Evolutionary conservation across 805 yeast genomes (phyloP).

Genomic region (Kluyveromyces siamensis): DNA sequence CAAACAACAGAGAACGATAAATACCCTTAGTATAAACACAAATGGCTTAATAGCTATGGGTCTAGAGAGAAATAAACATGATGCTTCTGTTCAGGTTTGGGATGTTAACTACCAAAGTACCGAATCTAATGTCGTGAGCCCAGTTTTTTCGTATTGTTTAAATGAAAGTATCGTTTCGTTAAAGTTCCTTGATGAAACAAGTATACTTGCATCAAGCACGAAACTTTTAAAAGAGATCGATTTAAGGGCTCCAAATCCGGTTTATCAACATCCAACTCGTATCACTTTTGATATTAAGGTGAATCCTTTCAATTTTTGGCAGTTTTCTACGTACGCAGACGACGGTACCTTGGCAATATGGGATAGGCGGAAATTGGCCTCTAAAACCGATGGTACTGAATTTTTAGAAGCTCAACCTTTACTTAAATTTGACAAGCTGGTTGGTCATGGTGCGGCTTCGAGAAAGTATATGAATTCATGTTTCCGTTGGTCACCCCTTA

Average conservation of each 20-base stretch:
- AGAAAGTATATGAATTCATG: conserved; percentile 56
- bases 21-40: conserved; percentile 59
- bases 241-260: conserved; percentile 52
- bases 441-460: conserved; percentile 46
- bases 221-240: conserved; percentile 75
- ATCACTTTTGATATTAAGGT: conserved; percentile 58
- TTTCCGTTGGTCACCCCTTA: conserved; percentile 55
- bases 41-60: conserved; percentile 67
- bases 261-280: conserved; percentile 66
- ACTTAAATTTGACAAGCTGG: conserved; percentile 49
- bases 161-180: conserved; percentile 70
- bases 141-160: conserved; percentile 49
- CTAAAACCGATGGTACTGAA: conserved; percentile 16
- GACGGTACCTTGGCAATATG: conserved; percentile 79
- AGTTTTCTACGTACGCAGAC: conserved; percentile 70
- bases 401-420: conserved; percentile 43
- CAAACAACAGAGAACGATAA: conserved; percentile 65
- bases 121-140: conserved; percentile 44
- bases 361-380: conserved; percentile 58
- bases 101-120: conserved; percentile 55
- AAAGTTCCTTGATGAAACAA: conserved; percentile 53
- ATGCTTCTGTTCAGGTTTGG: conserved; percentile 72
- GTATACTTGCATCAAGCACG: conserved; percentile 64
- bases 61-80: conserved; percentile 68
- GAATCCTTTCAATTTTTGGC: conserved; percentile 58